These are phyloP conservation scores for Boletus huronensis DNA, from an alignment of 768 basidiomycete genomes.

Conservation along the genomic window DNA sequence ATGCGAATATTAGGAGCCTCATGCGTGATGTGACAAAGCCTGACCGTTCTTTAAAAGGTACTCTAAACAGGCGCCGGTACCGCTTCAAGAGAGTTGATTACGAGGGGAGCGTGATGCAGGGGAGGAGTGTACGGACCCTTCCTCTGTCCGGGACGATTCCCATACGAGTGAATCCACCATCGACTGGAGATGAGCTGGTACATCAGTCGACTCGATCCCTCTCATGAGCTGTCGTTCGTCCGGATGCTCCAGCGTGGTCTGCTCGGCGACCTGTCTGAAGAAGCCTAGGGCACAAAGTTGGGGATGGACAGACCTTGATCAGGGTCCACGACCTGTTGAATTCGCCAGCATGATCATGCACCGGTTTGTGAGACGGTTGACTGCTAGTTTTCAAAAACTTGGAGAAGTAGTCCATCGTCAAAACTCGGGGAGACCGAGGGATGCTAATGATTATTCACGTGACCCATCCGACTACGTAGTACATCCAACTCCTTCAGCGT, in stretches of 20 bases:
- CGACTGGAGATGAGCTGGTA: conserved; percentile 68
- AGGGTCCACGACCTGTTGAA: conserved; percentile 74
- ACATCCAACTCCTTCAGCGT: neutral
- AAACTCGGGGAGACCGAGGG: neutral
- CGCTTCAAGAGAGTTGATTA: conserved; percentile 41
- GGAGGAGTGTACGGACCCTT: conserved; percentile 59
- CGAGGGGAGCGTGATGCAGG: neutral
- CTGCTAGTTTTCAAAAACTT: conserved; percentile 57
- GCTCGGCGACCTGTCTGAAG: conserved; percentile 10
- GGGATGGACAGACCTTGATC: conserved; percentile 53
- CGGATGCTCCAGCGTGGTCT: conserved; percentile 83
- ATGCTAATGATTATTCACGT: conserved; percentile 9
- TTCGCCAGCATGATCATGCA: conserved; percentile 65
- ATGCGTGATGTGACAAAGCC: conserved; percentile 9
- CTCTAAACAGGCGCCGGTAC: conserved; percentile 86
- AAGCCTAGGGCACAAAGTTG: neutral
- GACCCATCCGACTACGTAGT: neutral
- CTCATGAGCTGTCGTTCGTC: conserved; percentile 84
- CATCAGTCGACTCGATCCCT: conserved; percentile 79
- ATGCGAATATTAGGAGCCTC: neutral
- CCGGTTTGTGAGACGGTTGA: conserved; percentile 45
- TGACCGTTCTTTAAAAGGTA: conserved; percentile 86
- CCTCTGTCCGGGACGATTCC: conserved; percentile 82
- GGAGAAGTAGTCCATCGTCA: conserved; percentile 78
- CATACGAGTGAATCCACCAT: conserved; percentile 85